Evolutionary conservation across 1,139 yeast genomes (phyloP), one percentile per base, ranked within the genome.

Genomic region (Saccharomyces hybrid): DNA sequence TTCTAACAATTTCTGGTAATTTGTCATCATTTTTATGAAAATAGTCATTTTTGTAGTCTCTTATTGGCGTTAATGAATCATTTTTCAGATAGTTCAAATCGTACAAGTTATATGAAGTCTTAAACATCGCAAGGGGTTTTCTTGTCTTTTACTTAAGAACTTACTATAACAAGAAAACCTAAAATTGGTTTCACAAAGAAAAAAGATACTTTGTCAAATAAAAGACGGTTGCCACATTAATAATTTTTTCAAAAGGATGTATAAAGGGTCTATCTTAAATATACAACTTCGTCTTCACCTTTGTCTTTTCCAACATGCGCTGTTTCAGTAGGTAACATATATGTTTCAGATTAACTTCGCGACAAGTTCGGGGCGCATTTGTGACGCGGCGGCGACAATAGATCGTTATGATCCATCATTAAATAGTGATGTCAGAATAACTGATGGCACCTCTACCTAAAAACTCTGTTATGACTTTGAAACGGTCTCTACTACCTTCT

Each of bases 361-460:
- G 44, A 38, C 44, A 38, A 38, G n/a, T 19, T 38, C 13, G n/a
- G 16, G 25, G 26, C 44, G 44, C 44, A 38, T 38, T 38, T 38
- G 44, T 38, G 44, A 38, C 44, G 44, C 25, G 44, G 44, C 44
- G 44, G 26, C 44, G 44, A 19, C 25, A 38, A 19, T 38, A 38
- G 8, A 38, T 19, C 26, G 26, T 23, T 5, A 19, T 19, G 25
- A 19, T 19, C 9, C 25, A 38, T 38, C 44, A 38, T 19, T 19
- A 11, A 11, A 38, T 38, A 19, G 44, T 38, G 44, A 38, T 50
- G 61, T 47, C 44, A 38, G 53, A 55, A 70, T 68, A 62, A 52
- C 83, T 90, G 83, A 89, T 79, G 0, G 88, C 91, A 1, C 99
- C 99, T 57, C 88, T 80, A 3, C 97, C 96, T 52, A 90, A 78